A percentile compares a stretch with the other conserved stretches of the same genome.
These are phyloP conservation scores for Eucalyptus coolabah DNA, from an alignment of 345 rosid species.

Conservation along the genomic window DNA sequence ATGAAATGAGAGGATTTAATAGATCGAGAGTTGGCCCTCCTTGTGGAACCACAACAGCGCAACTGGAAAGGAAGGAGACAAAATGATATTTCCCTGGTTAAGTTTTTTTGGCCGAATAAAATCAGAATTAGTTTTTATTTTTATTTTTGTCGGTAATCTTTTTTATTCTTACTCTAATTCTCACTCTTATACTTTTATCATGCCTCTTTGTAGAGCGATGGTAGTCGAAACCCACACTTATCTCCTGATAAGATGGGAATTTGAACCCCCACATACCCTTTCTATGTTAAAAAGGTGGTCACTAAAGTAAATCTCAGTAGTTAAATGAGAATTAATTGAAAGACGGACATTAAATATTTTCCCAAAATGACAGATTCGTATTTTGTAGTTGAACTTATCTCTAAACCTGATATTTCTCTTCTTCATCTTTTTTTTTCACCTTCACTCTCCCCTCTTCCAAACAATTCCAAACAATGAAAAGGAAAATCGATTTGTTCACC, in stretches of 20 bases:
- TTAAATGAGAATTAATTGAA: background rate
- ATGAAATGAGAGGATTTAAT: background rate
- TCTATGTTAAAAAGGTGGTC: accelerated
- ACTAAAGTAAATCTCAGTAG: accelerated
- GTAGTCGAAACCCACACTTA: accelerated
- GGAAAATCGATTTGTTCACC: background rate
- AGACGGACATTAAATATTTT: background rate
- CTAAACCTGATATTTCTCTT: background rate
- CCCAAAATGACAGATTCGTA: background rate
- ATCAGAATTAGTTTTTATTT: too few relatives aligned
- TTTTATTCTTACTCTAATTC: accelerated
- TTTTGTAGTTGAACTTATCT: background rate
- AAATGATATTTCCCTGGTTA: background rate
- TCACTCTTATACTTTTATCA: accelerated
- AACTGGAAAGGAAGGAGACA: background rate
- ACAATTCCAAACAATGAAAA: background rate
- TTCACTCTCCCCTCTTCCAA: background rate
- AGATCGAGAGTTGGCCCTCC: background rate
- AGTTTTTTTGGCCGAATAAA: background rate
- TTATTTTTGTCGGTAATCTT: accelerated
- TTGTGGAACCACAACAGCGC: background rate
- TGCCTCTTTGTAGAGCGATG: accelerated
- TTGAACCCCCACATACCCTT: accelerated
- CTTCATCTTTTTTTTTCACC: background rate
- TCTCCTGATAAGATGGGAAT: accelerated